Percentiles rank a stretch among this genome's conserved stretches.
These are phyloP conservation scores for Aspergillus diversus DNA, from an alignment of 495 filamentous ascomycete genomes.

Conservation along the genomic window DNA sequence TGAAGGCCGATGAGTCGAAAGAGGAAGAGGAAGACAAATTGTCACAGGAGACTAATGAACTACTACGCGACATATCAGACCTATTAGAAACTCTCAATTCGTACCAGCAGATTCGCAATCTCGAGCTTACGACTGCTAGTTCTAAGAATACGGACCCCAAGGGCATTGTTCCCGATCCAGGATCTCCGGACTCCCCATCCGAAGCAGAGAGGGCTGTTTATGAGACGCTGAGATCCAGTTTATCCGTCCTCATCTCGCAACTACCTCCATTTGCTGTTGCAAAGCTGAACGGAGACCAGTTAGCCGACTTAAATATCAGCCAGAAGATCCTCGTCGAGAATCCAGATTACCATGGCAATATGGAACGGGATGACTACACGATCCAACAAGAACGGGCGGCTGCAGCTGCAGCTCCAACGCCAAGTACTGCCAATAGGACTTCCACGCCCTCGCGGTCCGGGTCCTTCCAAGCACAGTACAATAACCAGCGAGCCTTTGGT, in stretches of 20 bases:
- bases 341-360: conserved; percentile 73
- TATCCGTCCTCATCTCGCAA: conserved; percentile 70
- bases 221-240: conserved; percentile 71
- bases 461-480: conserved; percentile 40
- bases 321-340: conserved; percentile 75
- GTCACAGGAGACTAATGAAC: conserved; percentile 57
- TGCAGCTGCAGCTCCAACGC: conserved; percentile 21
- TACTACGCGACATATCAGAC: conserved; percentile 79
- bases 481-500: conserved; percentile 36
- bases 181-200: conserved; percentile 55
- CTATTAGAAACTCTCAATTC: conserved; percentile 83
- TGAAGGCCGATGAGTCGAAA: conserved; percentile 47
- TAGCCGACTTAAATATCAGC: conserved; percentile 80
- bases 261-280: conserved; percentile 86
- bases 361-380: conserved; percentile 80
- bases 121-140: conserved; percentile 48
- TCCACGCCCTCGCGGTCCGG: conserved; percentile 39
- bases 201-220: conserved; percentile 73
- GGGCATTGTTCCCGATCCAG: conserved; percentile 36
- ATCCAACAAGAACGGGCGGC: conserved; percentile 43
- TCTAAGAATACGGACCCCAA: conserved; percentile 49
- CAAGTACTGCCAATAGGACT: conserved; percentile 32
- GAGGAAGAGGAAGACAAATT: conserved; percentile 60
- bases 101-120: conserved; percentile 80
- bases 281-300: conserved; percentile 80